Base-by-base conservation (phyloP, 2,329 filamentous ascomycete genomes). In the Alternaria angustiovoidea region DNA sequence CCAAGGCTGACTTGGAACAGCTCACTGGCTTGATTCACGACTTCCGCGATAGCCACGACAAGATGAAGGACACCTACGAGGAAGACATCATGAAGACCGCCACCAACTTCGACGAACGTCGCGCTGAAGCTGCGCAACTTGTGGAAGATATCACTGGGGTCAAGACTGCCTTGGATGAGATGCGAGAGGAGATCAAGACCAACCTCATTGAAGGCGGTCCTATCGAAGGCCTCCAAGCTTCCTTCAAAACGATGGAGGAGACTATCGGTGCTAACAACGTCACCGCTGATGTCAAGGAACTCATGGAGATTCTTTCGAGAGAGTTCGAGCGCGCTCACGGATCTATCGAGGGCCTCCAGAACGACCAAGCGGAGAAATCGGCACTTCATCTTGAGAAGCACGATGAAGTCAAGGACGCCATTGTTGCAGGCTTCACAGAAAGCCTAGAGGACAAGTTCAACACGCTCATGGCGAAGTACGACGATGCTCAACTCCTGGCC, bases 241-340 rank as follows among this genome's bases (percentile, higher is more conserved):
- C 87, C 4, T 81, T 89, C 54, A 91, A 94, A 69, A 86, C 87
- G 6, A 81, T 97, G 2, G 87, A 92, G 59, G 90, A 91, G 66
- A 82, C 89, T 16, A 83, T 93, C 1, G 87, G 72, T 30, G 67
- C 74, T n/a, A 80, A 80, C 64, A 79, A 77, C 39, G 71, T 83
- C 56, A 78, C 77, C 34, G 75, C 78, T n/a, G 82, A 84, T 57
- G 76, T 84, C 51, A 83, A 91, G 66, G 83, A 85, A 43, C 82
- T 94, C 59, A 84, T 89, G 71, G 89, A 91, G 70, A 87, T 88
- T 2, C 88, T 98, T 79, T 93, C 91, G 76, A 82, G 87, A 1
- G 94, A 97, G 74, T 97, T 98, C 61, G 93, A 97, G 71, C 91
- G 94, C 64, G 90, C 92, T 11, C 91, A 92, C 68, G 88, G 89